Evolutionary conservation across 2,329 filamentous ascomycete species (phyloP).

Genomic region (Fusarium sp.): DNA sequence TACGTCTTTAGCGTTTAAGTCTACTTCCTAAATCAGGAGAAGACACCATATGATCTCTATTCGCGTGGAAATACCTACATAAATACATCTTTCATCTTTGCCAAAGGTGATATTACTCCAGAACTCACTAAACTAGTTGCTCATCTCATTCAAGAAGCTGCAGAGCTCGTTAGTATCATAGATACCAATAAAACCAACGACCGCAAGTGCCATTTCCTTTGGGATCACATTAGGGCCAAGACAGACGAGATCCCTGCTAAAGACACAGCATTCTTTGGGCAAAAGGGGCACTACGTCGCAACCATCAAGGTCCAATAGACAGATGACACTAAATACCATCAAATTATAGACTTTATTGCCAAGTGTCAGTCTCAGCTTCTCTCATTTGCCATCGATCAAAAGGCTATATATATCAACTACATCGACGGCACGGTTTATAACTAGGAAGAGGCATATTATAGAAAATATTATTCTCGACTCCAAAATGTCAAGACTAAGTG

Average conservation of each 20-base stretch:
- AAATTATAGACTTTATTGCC: not conserved
- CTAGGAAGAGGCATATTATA: not conserved
- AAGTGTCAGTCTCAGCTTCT: not conserved
- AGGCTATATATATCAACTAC: slow-evolving; percentile 5
- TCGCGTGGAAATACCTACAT: no score
- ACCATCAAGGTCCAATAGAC: slow-evolving; percentile 1
- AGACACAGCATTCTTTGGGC: slow-evolving; percentile 4
- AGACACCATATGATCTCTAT: no score
- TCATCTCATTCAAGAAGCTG: not conserved
- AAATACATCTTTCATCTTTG: slow-evolving; percentile 18
- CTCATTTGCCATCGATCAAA: not conserved
- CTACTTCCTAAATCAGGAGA: no score
- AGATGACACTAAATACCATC: not conserved
- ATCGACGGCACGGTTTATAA: not conserved
- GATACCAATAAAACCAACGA: not conserved
- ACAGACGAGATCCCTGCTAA: not conserved
- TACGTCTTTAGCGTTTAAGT: no score
- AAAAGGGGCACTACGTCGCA: not conserved
- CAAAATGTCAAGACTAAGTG: not conserved
- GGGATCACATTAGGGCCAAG: slow-evolving; percentile 11
- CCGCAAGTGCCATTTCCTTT: slow-evolving; percentile 14
- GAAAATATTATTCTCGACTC: not conserved
- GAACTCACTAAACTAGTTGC: not conserved
- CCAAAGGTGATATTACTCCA: slow-evolving; percentile 7
- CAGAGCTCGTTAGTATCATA: not conserved